Evolutionary conservation across 768 basidiomycete genomes (phyloP).

Genomic region (Pilatotrama ljubarskyi): DNA sequence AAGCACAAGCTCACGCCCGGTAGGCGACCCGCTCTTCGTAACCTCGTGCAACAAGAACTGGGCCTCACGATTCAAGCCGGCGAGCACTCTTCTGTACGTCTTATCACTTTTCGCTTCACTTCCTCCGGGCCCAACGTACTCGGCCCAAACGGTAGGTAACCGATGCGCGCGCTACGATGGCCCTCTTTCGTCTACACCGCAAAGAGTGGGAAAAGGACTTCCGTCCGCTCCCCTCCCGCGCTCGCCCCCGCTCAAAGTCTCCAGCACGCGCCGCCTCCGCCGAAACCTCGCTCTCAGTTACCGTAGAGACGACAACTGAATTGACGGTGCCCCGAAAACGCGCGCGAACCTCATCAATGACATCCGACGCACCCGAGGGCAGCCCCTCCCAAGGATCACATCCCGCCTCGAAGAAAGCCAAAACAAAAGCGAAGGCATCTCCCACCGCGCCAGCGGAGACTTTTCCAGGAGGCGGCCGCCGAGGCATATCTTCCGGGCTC

Average conservation of each 20-base stretch:
- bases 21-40: conserved; percentile 72
- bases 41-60: conserved; percentile 78
- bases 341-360: neutral
- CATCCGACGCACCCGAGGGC: neutral
- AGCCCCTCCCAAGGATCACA: neutral
- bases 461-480: conserved; percentile 56
- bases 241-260: neutral
- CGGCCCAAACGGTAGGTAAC: conserved; percentile 59
- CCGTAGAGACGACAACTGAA: neutral
- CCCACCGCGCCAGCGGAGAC: neutral
- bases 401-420: neutral
- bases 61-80: conserved; percentile 80
- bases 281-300: too few species aligned
- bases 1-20: conserved; percentile 62
- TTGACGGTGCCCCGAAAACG: neutral
- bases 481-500: conserved; percentile 65
- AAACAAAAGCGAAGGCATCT: neutral
- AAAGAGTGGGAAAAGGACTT: conserved; percentile 68
- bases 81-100: conserved; percentile 86
- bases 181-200: conserved; percentile 80
- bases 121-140: neutral
- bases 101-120: neutral
- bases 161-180: conserved; percentile 95
- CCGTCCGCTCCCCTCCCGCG: neutral
- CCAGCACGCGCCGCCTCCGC: conserved; percentile 19